Evolutionary conservation across 1,284 basidiomycete species (phyloP).

Genomic region (Tilletia walkeri): DNA sequence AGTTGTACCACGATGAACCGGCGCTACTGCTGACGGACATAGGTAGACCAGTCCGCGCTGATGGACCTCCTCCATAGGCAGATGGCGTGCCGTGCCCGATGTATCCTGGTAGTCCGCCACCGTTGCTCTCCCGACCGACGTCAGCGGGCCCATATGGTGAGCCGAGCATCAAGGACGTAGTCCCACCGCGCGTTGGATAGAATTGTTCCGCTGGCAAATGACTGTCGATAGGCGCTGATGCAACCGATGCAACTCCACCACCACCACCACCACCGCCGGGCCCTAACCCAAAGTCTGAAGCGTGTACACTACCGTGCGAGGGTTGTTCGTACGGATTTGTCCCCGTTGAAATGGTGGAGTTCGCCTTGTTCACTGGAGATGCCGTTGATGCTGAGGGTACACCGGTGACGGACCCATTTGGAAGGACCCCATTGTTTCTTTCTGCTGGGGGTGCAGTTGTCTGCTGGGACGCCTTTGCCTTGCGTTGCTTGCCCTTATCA

Average conservation of each 20-base stretch:
- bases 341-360: neutral
- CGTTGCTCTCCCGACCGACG: neutral
- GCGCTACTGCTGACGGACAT: conserved; percentile 6
- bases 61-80: neutral
- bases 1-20: conserved; percentile 7
- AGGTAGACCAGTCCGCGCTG: neutral
- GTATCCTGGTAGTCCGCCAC: neutral
- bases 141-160: neutral
- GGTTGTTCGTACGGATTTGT: neutral
- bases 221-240: neutral
- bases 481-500: conserved; percentile 22
- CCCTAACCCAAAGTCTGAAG: neutral
- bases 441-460: neutral
- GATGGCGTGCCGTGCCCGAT: neutral
- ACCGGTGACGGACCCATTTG: conserved; percentile 8
- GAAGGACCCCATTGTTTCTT: neutral
- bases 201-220: neutral
- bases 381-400: neutral
- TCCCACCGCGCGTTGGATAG: neutral
- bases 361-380: conserved; percentile 3
- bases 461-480: neutral
- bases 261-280: neutral
- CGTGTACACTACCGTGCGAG: neutral
- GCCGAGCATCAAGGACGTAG: neutral
- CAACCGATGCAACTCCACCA: neutral